Evolutionary conservation across 805 yeast species (phyloP), one percentile per base, ranked within the genome.

Genomic region (Starmerella vitae): DNA sequence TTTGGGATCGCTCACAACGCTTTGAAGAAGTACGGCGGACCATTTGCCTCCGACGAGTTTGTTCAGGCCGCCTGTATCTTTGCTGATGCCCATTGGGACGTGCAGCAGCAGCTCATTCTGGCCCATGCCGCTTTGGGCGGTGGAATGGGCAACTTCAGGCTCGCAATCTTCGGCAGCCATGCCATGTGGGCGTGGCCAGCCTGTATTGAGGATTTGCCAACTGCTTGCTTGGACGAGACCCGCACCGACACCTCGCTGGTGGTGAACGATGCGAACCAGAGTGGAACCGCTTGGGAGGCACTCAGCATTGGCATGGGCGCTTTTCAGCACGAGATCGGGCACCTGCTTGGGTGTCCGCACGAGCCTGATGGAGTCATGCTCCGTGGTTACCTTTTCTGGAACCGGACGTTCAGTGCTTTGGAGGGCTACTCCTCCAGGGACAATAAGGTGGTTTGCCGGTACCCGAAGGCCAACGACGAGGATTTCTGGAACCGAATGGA

Each of bases 101-200:
- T 63, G 2, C 51, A 60, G 30, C 59, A 61, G 24, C 65, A 73
- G 15, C 60, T 80, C 46, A 75, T 91, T 34, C 57, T 74, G 27
- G 83, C 84, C 2, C 97, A 91, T 61, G 96, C 96, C 2, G 97
- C 97, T 0, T 62, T 88, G 14, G 97, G 97, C 33, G 97, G 97
- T 21, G 91, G 91, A 10, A 68, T 69, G 20, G 76, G 68, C 30
- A 64, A 72, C 31, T 63, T 83, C 31, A 75, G 75, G 46, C 60
- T 91, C 39, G 97, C 94, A 1, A 84, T 91, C 8, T 88, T 86
- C 59, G 98, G 98, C 5, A 77, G 93, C 5, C 97, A 91, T 54
- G 91, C 94, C 0, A 49, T 84, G 10, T 86, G 81, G 56, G 72
- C 94, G 1, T 91, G 94, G 93, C 97, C 98, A n/a, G 59, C 70